Percentiles rank a stretch among this genome's conserved stretches.
Conservation (phyloP, 139 green algal genomes). For the Yamagishiella unicocca region DNA sequence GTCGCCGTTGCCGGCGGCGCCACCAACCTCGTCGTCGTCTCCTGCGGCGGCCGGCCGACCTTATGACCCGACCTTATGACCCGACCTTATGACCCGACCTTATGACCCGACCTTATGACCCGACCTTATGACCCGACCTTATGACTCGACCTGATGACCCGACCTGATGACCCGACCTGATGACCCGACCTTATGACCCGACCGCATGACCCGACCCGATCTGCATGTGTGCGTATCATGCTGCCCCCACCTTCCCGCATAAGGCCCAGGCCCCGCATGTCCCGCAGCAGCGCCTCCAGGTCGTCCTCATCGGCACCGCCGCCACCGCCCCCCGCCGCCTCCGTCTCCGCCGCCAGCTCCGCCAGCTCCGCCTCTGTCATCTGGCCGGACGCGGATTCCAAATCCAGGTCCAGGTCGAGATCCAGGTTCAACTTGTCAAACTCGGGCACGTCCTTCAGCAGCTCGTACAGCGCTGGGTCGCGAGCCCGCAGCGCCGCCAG, state of each 20-base stretch:
- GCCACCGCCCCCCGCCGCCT: neutral
- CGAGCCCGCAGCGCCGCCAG: neutral
- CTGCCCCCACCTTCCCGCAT: neutral
- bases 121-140: no score
- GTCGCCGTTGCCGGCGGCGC: neutral
- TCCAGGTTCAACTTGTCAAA: conserved; percentile 39
- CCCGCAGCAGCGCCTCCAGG: conserved; percentile 31
- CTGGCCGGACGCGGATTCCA: neutral
- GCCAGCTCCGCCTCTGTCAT: conserved; percentile 16
- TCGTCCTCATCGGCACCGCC: conserved; percentile 4
- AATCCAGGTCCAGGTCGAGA: conserved; percentile 16
- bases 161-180: no score
- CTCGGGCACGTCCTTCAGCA: conserved; percentile 44
- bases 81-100: no score
- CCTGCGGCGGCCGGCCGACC: no score
- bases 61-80: no score
- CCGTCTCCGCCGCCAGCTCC: conserved; percentile 31
- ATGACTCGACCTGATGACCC: no score
- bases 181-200: no score
- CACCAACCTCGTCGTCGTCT: neutral
- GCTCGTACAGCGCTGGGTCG: conserved; percentile 48
- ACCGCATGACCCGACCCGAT: no score
- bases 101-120: no score
- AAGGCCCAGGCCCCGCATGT: conserved; percentile 23
- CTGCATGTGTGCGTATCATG: no score